Base-by-base conservation (phyloP, 2,329 filamentous ascomycete species). In the Thielaviopsis musarum region DNA sequence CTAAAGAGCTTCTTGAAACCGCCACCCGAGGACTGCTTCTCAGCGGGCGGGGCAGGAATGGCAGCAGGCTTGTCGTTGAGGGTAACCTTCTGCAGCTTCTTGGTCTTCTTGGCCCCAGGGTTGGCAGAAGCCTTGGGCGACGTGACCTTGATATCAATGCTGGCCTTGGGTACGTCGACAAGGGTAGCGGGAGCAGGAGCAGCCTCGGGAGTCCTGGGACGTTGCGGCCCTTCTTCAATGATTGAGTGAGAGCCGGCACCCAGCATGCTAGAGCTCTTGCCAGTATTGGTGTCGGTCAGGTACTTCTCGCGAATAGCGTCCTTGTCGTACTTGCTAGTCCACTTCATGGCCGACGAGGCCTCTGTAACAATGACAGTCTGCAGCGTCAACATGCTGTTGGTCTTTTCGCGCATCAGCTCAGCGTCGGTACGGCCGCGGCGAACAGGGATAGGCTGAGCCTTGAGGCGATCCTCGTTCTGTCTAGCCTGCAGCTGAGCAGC, bases 301-400 rank as follows among this genome's bases (percentile, higher is more conserved):
- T 97, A 97, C n/a, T 88, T 83, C 64, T 88, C 83, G 58, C 90
- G 84, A 63, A 95, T 85, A 7, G 85, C 77, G 66, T 93, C 84
- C 72, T 93, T 94, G 72, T 97, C 93, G 69, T 96, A 97, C 66
- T 90, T 90, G 70, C 79, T 91, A 34, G 91, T 89, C 93, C 93
- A 98, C 70, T 95, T 95, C 84, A 98, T 85, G 1, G 93, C 93
- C 24, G 90, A 87, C 9, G 87, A 93, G 19, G 91, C 91, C 69
- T 95, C 93, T 58, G 78, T 89, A 66, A 91, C 77, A 63, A 97
- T 85, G 58, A 83, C 80, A 1, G 90, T 87, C 68, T 95, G 91
- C 54, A 97, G 75, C 2, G 90, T 95, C 67, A 96, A 79, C 59
- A 95, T 81, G 64, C 93, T 98, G 70, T 84, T 91, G 2, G 90